Evolutionary conservation across 306 rosid genomes (phyloP), one percentile per base, ranked within the genome.

Genomic region (Prunus kanzakura): DNA sequence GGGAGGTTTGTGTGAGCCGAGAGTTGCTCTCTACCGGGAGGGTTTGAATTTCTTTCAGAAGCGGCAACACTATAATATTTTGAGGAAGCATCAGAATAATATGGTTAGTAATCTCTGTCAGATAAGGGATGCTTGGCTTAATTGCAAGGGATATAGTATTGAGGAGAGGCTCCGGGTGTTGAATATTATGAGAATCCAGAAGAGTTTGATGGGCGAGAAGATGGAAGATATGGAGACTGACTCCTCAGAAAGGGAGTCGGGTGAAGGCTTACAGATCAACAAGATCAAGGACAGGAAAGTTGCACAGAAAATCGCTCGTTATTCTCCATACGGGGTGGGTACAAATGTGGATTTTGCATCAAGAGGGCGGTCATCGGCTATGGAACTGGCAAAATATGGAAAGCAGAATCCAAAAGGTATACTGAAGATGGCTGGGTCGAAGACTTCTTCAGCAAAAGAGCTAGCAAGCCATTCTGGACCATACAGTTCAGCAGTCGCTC

Each of bases 1-100:
- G 85, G 99, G 99, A 77, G 99, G 99, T 14, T 70, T 93, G 78
- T 93, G 97, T 62, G 99, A 96, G 82, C 99, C 99, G 0, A 96
- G 99, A 68, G 99, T 91, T 78, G 97, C 99, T 2, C 94, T 96
- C 55, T 96, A 96, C 86, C 86, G 93, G 79, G 96, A 93, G 77
- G 98, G 99, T 23, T 76, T 86, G 85, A 82, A 80, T 80, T 93
- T 86, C 85, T 86, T 88, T 50, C 97, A 93, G 89, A 88, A 87
- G 81, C 90, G 90, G 58, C 86, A 85, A 51, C 98, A 96, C 83
- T 96, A 91, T 84, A 96, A 96, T 88, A 82, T 84, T 64, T 64
- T 96, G 89, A 93, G 96, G 88, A 91, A 93, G 87, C 91, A 88
- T 82, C 99, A 96, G 79, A 89, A 93, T 83, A 88, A 51, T 82